These are phyloP conservation scores for Rhytidhysteron rufulum DNA, from an alignment of 2,329 filamentous ascomycete species.

Conservation along the genomic window DNA sequence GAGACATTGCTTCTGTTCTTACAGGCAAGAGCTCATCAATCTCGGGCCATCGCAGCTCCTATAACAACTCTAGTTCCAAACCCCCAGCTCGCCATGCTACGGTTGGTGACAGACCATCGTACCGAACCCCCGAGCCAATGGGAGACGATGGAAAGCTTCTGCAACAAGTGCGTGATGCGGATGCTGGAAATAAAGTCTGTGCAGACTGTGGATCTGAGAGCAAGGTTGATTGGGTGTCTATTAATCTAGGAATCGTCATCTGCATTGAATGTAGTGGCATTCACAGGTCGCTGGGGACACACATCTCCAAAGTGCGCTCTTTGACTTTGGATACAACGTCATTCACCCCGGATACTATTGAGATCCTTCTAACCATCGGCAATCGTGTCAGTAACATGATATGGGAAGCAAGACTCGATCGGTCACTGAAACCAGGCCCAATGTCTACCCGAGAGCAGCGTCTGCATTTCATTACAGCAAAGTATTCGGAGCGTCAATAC, in stretches of 20 bases:
- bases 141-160: conserved; percentile 83
- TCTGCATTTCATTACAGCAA: conserved; percentile 89
- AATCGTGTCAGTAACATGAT: conserved; percentile 96
- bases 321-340: conserved; percentile 93
- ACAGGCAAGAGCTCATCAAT: conserved; percentile 85
- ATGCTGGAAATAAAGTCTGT: conserved; percentile 90
- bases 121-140: conserved; percentile 67
- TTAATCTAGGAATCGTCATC: conserved; percentile 92
- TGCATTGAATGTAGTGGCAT: conserved; percentile 99
- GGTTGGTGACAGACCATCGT: conserved; percentile 79
- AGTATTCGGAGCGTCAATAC: conserved; percentile 82
- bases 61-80: conserved; percentile 45
- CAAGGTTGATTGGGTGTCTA: conserved; percentile 98
- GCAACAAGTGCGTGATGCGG: conserved; percentile 80
- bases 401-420: conserved; percentile 85
- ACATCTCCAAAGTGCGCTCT: conserved; percentile 95
- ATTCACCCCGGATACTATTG: conserved; percentile 95
- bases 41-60: conserved; percentile 49
- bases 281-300: conserved; percentile 90
- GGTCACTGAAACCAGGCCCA: conserved; percentile 66
- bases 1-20: conserved; percentile 88
- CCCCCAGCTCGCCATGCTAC: conserved; percentile 81
- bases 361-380: conserved; percentile 84
- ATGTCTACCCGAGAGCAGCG: conserved; percentile 84
- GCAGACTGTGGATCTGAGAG: conserved; percentile 88